phyloP scores from a whole-genome alignment of 371 early-diverging fungal species.

The Catenaria anguillulae region DNA sequence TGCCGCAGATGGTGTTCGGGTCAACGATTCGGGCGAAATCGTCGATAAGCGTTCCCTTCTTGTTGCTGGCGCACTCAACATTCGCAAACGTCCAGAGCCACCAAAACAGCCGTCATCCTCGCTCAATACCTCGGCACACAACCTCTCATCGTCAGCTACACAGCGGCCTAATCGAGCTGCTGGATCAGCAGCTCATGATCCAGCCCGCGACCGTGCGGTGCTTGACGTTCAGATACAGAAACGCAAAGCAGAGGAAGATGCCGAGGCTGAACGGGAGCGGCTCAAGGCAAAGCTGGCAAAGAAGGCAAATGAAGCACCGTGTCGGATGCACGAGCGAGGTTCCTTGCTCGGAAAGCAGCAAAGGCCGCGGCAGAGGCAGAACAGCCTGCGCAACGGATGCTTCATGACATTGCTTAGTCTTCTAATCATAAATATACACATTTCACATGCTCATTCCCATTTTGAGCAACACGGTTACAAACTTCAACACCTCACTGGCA shows the following conservation, averaged over 20 bases:
- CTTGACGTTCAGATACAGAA: constrained; percentile 21
- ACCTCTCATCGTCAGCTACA: neutral
- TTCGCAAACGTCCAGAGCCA: constrained; percentile 27
- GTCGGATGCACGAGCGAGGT: constrained; percentile 60
- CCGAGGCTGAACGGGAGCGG: constrained; percentile 30
- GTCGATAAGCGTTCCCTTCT: constrained; percentile 66
- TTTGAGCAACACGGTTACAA: too few relatives aligned
- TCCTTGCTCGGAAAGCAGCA: constrained; percentile 35
- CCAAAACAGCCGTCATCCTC: too few relatives aligned
- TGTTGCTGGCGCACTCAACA: constrained; percentile 60
- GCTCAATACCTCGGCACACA: constrained; percentile 11
- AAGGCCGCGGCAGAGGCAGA: neutral
- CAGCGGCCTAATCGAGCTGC: constrained; percentile 5
- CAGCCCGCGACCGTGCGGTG: constrained; percentile 19
- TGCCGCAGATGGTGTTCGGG: constrained; percentile 24
- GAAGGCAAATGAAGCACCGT: constrained; percentile 48
- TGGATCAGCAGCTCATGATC: neutral
- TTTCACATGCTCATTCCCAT: too few relatives aligned
- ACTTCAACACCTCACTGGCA: too few relatives aligned
- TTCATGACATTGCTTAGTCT: too few relatives aligned
- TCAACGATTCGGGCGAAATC: constrained; percentile 60
- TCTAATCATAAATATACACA: too few relatives aligned
- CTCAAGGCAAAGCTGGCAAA: constrained; percentile 41
- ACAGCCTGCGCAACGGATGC: too few relatives aligned
- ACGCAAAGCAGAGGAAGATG: constrained; percentile 15